These are phyloP conservation scores for Stephanodiscus minutulus DNA, from an alignment of 108 stramenopile species.

Conservation along the genomic window DNA sequence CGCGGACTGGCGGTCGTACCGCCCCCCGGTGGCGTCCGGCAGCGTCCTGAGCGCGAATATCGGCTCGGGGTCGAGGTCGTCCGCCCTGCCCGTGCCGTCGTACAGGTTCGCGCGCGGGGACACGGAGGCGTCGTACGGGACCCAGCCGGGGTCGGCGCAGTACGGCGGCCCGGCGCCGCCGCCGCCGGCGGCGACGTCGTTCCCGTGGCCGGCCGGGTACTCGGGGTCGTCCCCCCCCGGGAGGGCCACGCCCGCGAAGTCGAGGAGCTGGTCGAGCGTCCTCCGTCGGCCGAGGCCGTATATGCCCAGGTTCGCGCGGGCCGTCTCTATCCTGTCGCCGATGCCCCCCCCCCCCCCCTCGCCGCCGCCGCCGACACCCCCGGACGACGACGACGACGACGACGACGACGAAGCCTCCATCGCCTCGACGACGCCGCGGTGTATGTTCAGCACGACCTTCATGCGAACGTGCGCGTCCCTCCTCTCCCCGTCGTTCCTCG, in stretches of 20 bases:
- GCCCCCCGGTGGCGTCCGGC: conserved; percentile 41
- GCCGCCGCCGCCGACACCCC: background rate
- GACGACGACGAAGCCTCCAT: conserved; percentile 24
- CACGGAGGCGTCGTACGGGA: conserved; percentile 72
- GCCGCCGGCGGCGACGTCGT: conserved; percentile 20
- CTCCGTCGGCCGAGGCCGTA: conserved; percentile 84
- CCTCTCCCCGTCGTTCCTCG: conserved; percentile 47
- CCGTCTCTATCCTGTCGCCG: conserved; percentile 43
- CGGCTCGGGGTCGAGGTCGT: conserved; percentile 81
- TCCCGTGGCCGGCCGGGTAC: conserved; percentile 18
- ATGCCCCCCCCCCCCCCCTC: conserved; percentile 26
- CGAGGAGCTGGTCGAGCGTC: conserved; percentile 68
- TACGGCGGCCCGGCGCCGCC: conserved; percentile 18
- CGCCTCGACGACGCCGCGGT: conserved; percentile 35
- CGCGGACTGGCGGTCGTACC: conserved; percentile 39
- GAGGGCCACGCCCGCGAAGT: conserved; percentile 73
- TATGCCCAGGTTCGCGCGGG: conserved; percentile 75
- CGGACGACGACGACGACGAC: background rate
- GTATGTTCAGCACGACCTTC: conserved; percentile 48
- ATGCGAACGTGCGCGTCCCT: conserved; percentile 45
- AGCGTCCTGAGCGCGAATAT: conserved; percentile 74
- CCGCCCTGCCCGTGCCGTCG: conserved; percentile 58
- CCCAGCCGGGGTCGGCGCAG: conserved; percentile 63
- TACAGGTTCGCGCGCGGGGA: conserved; percentile 78
- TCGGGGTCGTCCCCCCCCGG: conserved; percentile 19